Percentiles rank a stretch among this genome's conserved stretches.
Conservation (phyloP, 257 asterid genomes). For the Sherardia arvensis region DNA sequence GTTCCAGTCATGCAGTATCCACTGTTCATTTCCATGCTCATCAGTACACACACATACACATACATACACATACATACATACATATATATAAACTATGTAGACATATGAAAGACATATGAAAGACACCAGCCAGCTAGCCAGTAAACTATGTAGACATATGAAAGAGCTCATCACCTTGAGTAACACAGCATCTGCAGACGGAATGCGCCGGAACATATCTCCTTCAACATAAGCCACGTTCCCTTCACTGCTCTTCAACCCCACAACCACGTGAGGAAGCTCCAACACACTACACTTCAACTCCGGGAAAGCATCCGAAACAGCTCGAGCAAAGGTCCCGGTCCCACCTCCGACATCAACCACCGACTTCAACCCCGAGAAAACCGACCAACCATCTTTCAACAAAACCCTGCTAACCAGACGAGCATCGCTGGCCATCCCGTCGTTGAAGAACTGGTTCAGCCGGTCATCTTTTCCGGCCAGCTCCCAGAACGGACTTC, state of each 20-base stretch:
- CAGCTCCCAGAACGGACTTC: slow-evolving; percentile 15
- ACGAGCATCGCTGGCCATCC: slow-evolving; percentile 20
- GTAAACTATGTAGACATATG: too few relatives aligned
- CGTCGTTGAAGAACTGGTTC: slow-evolving; percentile 16
- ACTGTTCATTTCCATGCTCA: slow-evolving; percentile 11
- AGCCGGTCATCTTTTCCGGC: not conserved
- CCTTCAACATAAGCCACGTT: slow-evolving; percentile 15
- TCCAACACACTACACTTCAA: slow-evolving; percentile 15
- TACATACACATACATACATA: too few relatives aligned
- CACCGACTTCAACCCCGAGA: slow-evolving; percentile 8
- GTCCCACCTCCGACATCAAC: slow-evolving; percentile 37
- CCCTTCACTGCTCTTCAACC: not conserved
- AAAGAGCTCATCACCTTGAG: not conserved
- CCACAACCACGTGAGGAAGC: slow-evolving; percentile 1
- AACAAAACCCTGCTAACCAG: slow-evolving; percentile 10
- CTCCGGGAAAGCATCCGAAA: slow-evolving; percentile 17
- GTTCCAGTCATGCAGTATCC: slow-evolving; percentile 15
- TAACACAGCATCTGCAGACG: slow-evolving; percentile 15
- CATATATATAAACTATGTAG: too few relatives aligned
- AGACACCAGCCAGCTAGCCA: too few relatives aligned
- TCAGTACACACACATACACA: too few relatives aligned
- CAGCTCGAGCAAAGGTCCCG: slow-evolving; percentile 20
- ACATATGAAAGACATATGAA: not conserved
- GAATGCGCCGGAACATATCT: slow-evolving; percentile 19
- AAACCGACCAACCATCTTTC: not conserved